These are phyloP conservation scores for Thermothielavioides terrestris DNA, from an alignment of 495 filamentous ascomycete genomes.

Conservation along the genomic window DNA sequence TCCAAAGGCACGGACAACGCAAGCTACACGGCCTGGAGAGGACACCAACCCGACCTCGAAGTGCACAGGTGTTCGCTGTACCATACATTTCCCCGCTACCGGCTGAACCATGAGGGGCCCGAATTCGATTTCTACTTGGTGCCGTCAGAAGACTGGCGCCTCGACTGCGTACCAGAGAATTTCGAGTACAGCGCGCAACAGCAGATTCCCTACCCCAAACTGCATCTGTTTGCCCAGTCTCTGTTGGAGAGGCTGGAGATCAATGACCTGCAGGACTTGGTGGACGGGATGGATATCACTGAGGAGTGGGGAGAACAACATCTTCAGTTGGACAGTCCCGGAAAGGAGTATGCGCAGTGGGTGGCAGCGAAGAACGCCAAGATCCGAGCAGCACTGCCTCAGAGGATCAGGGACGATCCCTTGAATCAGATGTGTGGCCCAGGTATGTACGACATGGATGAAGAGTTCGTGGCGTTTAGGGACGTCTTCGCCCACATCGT, in stretches of 20 bases:
- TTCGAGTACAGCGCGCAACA: not conserved
- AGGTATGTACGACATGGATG: not conserved
- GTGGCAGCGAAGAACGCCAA: not conserved
- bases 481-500: not conserved
- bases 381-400: not conserved
- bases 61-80: not conserved
- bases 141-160: not conserved
- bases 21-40: not conserved
- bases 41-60: not conserved
- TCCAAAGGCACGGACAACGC: not conserved
- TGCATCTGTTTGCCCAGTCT: not conserved
- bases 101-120: not conserved
- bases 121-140: not conserved
- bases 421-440: not conserved
- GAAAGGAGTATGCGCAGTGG: not conserved
- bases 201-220: not conserved
- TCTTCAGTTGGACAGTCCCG: no score
- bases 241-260: not conserved
- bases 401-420: not conserved
- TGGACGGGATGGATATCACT: conserved; percentile 1
- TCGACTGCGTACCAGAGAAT: not conserved
- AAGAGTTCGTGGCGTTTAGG: not conserved
- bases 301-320: not conserved
- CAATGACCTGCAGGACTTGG: not conserved
- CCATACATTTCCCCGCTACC: not conserved